Base-by-base conservation (phyloP, 176 grass and related monocot genomes). In the Musa troglodytarum region DNA sequence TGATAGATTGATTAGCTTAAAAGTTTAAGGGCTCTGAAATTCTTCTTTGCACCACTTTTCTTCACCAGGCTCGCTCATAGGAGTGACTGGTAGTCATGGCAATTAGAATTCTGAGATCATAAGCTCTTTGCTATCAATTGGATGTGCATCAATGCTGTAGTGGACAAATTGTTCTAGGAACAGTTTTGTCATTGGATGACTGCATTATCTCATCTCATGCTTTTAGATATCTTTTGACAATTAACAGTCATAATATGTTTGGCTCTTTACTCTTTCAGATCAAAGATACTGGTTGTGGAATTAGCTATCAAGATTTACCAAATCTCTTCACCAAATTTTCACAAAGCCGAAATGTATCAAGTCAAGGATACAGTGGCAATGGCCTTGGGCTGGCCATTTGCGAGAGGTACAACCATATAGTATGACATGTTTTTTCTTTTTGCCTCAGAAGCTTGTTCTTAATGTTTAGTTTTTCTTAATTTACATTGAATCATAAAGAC, bases 321-420 rank as follows among this genome's bases (percentile, higher is more conserved):
- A 77, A 86, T 50, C 19, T 68, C 63, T 92, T 96, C 68, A 86
- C 81, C 21, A 96, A 86, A 88, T 89, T 86, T 80, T 77, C 85
- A 25, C 78, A 75, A 11, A 28, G 64, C 0, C 78, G 83, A 49
- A 72, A 34, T 72, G 68, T 20, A 13, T n/a, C 52, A 52, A 80
- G 52, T 56, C 23, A 52, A 19, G 54, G 64, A 22, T 63, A 73
- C 68, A 72, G 68, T 5, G 76, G 92, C 52, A 88, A 72, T 6
- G 89, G 89, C 50, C 76, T 96, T 65, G 92, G 92, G 11, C 81
- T 96, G 62, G 92, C 89, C 25, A 87, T 96, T 65, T 92, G 75
- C 52, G 92, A 84, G 78, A 96, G 92, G 92, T 92, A 96, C 53
- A 11, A 20, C 61, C 61, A 20, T 63, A 9, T 10, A 23, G 10